A percentile compares a stretch with the other conserved stretches of the same genome.
These are phyloP conservation scores for Lasiodiplodia hormozganensis DNA, from an alignment of 2,329 filamentous ascomycete species.

Conservation along the genomic window DNA sequence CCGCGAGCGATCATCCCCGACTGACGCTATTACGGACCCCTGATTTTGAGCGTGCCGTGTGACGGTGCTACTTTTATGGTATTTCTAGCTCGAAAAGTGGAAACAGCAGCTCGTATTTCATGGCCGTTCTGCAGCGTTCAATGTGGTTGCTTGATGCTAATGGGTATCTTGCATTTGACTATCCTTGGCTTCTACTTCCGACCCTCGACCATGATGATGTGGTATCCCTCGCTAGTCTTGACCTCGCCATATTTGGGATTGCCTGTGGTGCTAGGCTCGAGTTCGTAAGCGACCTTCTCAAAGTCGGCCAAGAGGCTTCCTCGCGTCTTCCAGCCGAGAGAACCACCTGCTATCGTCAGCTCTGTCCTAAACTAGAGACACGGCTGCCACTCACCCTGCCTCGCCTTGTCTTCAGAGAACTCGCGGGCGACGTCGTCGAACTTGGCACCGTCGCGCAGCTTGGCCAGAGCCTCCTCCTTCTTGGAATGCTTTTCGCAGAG, in stretches of 20 bases:
- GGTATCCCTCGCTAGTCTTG: slow-evolving; percentile 79
- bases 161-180: background rate
- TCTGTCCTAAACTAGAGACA: background rate
- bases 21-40: slow-evolving; percentile 6
- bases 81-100: background rate
- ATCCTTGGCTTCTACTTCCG: slow-evolving; percentile 54
- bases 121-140: background rate
- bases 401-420: slow-evolving; percentile 79
- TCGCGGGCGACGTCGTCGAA: slow-evolving; percentile 78
- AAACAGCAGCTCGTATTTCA: background rate
- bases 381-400: slow-evolving; percentile 56
- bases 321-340: slow-evolving; percentile 75
- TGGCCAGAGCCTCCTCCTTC: slow-evolving; percentile 76
- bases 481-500: slow-evolving; percentile 79
- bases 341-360: slow-evolving; percentile 62
- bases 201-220: slow-evolving; percentile 80
- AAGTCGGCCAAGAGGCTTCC: slow-evolving; percentile 73
- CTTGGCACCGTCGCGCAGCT: slow-evolving; percentile 70
- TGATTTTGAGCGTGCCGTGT: background rate
- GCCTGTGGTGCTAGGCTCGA: slow-evolving; percentile 69
- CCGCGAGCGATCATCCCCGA: background rate
- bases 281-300: slow-evolving; percentile 73
- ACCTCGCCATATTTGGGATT: slow-evolving; percentile 72
- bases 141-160: background rate
- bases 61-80: no score